Base-by-base conservation (phyloP, 805 yeast species). In the Candida berthetii region DNA sequence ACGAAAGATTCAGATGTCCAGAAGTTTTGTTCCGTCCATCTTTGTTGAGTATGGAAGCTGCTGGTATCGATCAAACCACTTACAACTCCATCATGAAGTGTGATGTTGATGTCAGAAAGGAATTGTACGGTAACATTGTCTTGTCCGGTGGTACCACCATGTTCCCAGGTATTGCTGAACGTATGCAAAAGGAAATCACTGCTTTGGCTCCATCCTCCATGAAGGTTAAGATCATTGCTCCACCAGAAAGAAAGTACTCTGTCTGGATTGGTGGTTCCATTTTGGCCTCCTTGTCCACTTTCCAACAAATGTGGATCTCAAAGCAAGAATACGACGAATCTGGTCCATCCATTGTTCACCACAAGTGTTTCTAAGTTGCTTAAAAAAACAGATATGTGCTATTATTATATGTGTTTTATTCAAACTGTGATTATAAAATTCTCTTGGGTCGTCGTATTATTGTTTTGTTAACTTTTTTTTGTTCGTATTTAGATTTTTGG, bases 241-340 rank as follows among this genome's bases (percentile, higher is more conserved):
- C 98, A 58, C 98, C 98, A 57, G 99, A 93, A 76, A 85, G 99
- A 76, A 93, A 93, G 76, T 93, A 86, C 85, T 86, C 96, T 63
- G 96, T 90, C 76, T 93, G 99, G 99, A 93, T 93, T 56, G 99
- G 99, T 82, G 99, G 99, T 78, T 93, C 98, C 60, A 93, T 93
- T 66, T 83, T 93, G 73, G 96, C 99, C 56, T 89, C 97, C 47
- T 83, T 93, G 70, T 87, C 96, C 51, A 93, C 99, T 71, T 93
- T 93, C 97, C 98, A 93, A 82, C 98, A 93, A 78, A 91, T 93
- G 98, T 93, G 99, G 99, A 89, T 93, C 86, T 90, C 98, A 68
- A 93, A 93, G 83, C 98, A 93, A 80, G 99, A 93, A 81, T 93
- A 93, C 85, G 99, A 93, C 83, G 99, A 93, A 80, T 87, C 96